Conservation (phyloP, 805 yeast genomes). For the Yamadazyma endophytica region DNA sequence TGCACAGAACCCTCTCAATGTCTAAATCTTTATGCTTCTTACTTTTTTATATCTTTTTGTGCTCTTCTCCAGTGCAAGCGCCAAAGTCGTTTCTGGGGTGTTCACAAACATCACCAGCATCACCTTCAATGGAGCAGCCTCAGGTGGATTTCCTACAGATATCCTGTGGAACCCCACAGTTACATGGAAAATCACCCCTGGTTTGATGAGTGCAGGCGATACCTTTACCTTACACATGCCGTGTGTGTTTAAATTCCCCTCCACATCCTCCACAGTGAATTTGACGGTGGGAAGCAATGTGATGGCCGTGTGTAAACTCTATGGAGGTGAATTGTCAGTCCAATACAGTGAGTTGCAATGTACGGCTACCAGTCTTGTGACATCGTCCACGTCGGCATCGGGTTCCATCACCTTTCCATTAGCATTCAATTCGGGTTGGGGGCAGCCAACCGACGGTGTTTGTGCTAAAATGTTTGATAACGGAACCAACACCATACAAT, state of each 20-base stretch:
- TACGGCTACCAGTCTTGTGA: conserved; percentile 12
- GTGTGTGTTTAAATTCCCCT: conserved; percentile 20
- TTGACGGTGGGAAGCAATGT: conserved; percentile 10
- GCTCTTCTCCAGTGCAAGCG: too few relatives aligned
- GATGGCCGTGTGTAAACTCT: conserved; percentile 20
- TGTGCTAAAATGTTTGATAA: conserved; percentile 13
- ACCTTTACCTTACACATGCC: conserved; percentile 23
- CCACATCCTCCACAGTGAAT: conserved; percentile 8
- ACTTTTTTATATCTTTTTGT: too few relatives aligned
- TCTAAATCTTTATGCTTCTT: too few relatives aligned
- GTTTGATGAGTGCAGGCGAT: conserved; percentile 18
- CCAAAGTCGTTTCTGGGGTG: too few relatives aligned
- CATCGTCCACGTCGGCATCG: conserved; percentile 8
- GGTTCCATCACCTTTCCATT: conserved; percentile 20
- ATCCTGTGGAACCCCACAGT: conserved; percentile 19
- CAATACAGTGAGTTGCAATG: conserved; percentile 16
- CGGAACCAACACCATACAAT: conserved; percentile 18
- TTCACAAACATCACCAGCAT: too few relatives aligned
- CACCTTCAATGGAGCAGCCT: too few relatives aligned
- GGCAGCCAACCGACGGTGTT: conserved; percentile 12
- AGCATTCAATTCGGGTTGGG: conserved; percentile 18
- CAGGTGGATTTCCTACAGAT: too few relatives aligned
- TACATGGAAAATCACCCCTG: conserved; percentile 16
- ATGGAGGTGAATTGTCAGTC: conserved; percentile 13
- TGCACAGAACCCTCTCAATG: too few relatives aligned